Evolutionary conservation across 441 rosid species (phyloP).

Genomic region (Dalechampia spathulata): DNA sequence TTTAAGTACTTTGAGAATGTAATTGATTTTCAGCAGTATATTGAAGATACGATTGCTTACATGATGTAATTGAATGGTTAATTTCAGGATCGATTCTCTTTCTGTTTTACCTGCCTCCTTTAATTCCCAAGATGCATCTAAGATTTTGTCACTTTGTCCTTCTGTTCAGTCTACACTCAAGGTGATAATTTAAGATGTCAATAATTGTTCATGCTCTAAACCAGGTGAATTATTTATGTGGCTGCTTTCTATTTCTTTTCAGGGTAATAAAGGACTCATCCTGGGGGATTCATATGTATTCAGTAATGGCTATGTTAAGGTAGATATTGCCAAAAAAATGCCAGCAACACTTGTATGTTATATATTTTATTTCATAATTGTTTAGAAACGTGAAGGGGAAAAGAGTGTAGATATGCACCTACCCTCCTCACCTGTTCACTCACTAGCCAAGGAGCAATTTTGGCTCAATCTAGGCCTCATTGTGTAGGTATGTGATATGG

Average conservation of each 20-base stretch:
- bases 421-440: no score
- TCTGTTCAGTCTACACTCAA: slow-evolving; percentile 68
- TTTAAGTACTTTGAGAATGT: not conserved
- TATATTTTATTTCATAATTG: not conserved
- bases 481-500: no score
- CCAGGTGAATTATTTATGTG: slow-evolving; percentile 11
- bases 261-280: slow-evolving; percentile 71
- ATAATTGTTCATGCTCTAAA: slow-evolving; percentile 3
- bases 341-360: not conserved
- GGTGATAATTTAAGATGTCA: slow-evolving; percentile 34
- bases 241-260: slow-evolving; percentile 23
- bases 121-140: slow-evolving; percentile 67
- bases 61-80: slow-evolving; percentile 22
- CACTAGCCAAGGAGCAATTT: no score
- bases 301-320: slow-evolving; percentile 82
- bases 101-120: slow-evolving; percentile 74
- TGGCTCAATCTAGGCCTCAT: no score
- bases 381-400: not conserved
- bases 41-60: not conserved
- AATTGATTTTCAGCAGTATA: not conserved
- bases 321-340: slow-evolving; percentile 17
- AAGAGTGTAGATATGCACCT: no score
- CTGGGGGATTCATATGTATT: slow-evolving; percentile 67
- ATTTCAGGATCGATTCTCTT: slow-evolving; percentile 85
- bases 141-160: slow-evolving; percentile 66